Percentiles rank a stretch among this genome's conserved stretches.
Conservation (phyloP, 1,284 basidiomycete species). For the Taiwanofungus camphoratus region DNA sequence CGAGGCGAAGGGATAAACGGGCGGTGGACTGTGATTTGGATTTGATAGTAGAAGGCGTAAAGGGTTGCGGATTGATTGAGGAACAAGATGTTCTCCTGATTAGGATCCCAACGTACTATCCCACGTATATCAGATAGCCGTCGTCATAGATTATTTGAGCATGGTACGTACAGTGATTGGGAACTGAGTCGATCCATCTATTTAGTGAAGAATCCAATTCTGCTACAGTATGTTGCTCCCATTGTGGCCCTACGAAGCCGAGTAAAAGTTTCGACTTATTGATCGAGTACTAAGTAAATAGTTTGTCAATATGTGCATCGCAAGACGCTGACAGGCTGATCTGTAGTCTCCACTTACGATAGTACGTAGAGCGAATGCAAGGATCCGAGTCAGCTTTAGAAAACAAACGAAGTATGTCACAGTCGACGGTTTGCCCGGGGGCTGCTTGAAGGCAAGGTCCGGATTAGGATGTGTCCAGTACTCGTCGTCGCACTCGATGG, state of each 20-base stretch:
- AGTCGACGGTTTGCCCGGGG: constrained; percentile 43
- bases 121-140: too few species aligned
- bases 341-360: constrained; percentile 37
- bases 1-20: constrained; percentile 73
- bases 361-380: constrained; percentile 54
- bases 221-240: constrained; percentile 20
- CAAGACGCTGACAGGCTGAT: neutral
- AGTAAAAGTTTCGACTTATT: constrained; percentile 18
- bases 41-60: constrained; percentile 64
- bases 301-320: too few species aligned
- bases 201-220: constrained; percentile 21
- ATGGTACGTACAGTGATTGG: constrained; percentile 16
- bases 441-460: constrained; percentile 42
- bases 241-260: constrained; percentile 16
- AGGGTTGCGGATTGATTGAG: constrained; percentile 70
- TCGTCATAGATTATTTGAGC: neutral
- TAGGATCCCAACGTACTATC: constrained; percentile 47
- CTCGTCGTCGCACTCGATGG: constrained; percentile 67
- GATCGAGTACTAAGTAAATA: constrained; percentile 18
- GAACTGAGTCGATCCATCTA: constrained; percentile 18
- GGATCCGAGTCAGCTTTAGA: constrained; percentile 57
- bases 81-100: constrained; percentile 46
- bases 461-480: constrained; percentile 51
- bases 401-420: constrained; percentile 53
- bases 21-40: constrained; percentile 76